Evolutionary conservation across 495 filamentous ascomycete genomes (phyloP).

Genomic region (Penicillium diatomitis): DNA sequence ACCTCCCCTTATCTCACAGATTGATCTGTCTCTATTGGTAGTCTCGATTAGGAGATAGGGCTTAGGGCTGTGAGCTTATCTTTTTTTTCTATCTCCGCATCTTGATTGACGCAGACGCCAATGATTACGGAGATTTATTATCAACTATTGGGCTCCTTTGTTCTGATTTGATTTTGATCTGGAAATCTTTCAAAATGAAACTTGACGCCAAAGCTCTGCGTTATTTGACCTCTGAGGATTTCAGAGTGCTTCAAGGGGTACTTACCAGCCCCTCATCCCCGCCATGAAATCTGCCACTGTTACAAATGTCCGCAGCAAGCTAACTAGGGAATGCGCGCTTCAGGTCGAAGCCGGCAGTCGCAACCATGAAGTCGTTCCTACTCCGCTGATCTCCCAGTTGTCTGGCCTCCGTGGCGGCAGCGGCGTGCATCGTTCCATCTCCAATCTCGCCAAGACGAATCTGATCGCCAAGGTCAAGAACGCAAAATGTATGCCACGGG

Average conservation of each 20-base stretch:
- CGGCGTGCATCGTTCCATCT: conserved; percentile 81
- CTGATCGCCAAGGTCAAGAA: conserved; percentile 91
- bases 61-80: conserved; percentile 32
- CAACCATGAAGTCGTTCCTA: conserved; percentile 96
- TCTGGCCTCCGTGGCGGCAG: conserved; percentile 72
- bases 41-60: conserved; percentile 33
- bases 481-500: conserved; percentile 56
- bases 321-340: conserved; percentile 19
- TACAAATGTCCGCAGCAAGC: conserved; percentile 12
- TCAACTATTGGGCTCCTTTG: too few species aligned
- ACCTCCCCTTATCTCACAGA: too few species aligned
- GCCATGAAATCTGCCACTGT: conserved; percentile 1
- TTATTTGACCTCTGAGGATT: conserved; percentile 87
- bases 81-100: conserved; percentile 23
- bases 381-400: conserved; percentile 74
- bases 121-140: too few species aligned
- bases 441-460: conserved; percentile 81
- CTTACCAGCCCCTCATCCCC: conserved; percentile 19
- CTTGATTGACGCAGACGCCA: background rate
- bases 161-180: background rate
- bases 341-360: conserved; percentile 88
- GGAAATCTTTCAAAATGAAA: conserved; percentile 52
- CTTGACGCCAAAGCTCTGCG: conserved; percentile 86
- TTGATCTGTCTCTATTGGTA: background rate
- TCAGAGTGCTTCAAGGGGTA: conserved; percentile 89